Conservation (phyloP, 2,329 filamentous ascomycete genomes). For the Cladophialophora psammophila region DNA sequence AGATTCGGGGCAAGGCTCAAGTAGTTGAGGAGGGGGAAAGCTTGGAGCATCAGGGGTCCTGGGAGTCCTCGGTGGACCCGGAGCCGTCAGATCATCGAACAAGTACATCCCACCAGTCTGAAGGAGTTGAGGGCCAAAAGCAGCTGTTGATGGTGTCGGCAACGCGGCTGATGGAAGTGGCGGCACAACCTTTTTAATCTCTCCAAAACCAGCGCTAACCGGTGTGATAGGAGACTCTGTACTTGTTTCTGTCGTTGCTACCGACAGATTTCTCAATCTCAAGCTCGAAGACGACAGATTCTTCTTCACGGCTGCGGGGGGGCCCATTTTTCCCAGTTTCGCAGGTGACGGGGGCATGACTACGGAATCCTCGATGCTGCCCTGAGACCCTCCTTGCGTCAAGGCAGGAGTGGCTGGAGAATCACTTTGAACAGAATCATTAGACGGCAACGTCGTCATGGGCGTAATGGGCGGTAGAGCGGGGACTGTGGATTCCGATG, state of each 20-base stretch:
- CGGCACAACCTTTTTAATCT: constrained; percentile 56
- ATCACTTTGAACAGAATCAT: constrained; percentile 49
- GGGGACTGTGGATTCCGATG: constrained; percentile 12
- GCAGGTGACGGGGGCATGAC: constrained; percentile 47
- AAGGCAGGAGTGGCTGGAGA: constrained; percentile 52
- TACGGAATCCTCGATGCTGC: constrained; percentile 48
- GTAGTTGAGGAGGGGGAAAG: constrained; percentile 67
- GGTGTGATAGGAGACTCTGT: constrained; percentile 78
- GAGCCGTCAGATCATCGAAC: constrained; percentile 81
- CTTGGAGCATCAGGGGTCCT: constrained; percentile 71
- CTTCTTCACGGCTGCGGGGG: constrained; percentile 61
- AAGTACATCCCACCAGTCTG: constrained; percentile 75
- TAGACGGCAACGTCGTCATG: constrained; percentile 35
- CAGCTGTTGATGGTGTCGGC: constrained; percentile 71
- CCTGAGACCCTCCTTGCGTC: constrained; percentile 54
- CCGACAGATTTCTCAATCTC: constrained; percentile 75
- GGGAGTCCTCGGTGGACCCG: constrained; percentile 56
- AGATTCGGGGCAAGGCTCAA: constrained; percentile 92
- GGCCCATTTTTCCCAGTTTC: constrained; percentile 28
- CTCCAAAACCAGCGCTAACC: constrained; percentile 70
- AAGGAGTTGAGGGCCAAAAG: constrained; percentile 64
- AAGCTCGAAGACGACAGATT: constrained; percentile 75
- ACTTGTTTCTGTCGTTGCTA: constrained; percentile 65
- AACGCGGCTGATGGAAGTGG: constrained; percentile 63
- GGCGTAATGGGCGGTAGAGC: constrained; percentile 36